Conservation (phyloP, 345 rosid species). For the Pistacia integerrima region DNA sequence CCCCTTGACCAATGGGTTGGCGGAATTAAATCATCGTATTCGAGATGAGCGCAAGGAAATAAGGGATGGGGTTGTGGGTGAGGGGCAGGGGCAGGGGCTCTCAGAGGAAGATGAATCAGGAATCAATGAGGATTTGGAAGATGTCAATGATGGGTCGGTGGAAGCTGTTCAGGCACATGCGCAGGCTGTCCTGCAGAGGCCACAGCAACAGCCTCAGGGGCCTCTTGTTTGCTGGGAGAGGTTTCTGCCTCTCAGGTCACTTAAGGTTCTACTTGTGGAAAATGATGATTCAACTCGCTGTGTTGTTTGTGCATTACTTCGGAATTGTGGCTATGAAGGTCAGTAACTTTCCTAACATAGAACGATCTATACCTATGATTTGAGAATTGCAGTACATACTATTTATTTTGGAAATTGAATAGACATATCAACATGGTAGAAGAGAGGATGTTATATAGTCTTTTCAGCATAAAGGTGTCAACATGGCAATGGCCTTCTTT, state of each 20-base stretch:
- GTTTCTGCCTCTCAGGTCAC: conserved; percentile 37
- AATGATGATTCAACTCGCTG: conserved; percentile 48
- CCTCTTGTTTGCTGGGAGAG: conserved; percentile 37
- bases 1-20: conserved; percentile 26
- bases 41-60: conserved; percentile 29
- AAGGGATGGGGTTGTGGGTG: conserved; percentile 38
- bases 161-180: conserved; percentile 20
- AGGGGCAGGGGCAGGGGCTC: conserved; percentile 48
- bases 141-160: conserved; percentile 18
- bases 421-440: neutral
- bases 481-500: neutral
- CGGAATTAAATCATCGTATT: conserved; percentile 26
- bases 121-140: conserved; percentile 35
- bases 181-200: conserved; percentile 20
- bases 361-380: conserved; percentile 5
- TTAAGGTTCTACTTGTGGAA: conserved; percentile 52
- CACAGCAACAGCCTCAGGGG: conserved; percentile 30
- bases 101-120: conserved; percentile 48
- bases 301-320: conserved; percentile 41
- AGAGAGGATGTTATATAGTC: neutral
- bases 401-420: neutral
- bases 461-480: neutral
- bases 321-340: conserved; percentile 52
- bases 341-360: conserved; percentile 1
- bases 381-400: neutral